Evolutionary conservation across 306 rosid species (phyloP), one percentile per base, ranked within the genome.

Genomic region (Cajanus cajan): DNA sequence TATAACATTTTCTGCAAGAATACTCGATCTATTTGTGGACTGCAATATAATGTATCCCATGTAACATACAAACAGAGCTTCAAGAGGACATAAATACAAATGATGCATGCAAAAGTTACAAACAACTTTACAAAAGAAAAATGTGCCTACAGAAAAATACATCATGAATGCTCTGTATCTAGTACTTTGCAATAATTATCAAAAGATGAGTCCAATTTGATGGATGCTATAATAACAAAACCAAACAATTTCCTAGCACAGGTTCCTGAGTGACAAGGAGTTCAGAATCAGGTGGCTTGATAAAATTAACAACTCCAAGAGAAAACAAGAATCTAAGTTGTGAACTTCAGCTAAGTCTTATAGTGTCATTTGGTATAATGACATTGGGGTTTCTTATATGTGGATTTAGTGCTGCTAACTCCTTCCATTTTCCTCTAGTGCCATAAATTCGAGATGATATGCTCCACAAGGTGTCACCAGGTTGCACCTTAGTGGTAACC

Each of bases 401-500:
- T 0, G 90, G 93, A 82, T 90, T 90, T 41, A 86, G 73, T 4
- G 89, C 83, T 15, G 92, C 86, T 73, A 82, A 65, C 25, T 88
- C 93, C 86, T 85, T 90, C 94, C 84, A 89, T 83, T 88, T 91
- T 11, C 85, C 77, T 82, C 91, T 87, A 4, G 74, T 48, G 22
- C 97, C 89, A 21, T 50, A 83, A 83, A 85, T 58, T 0, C 92
- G 89, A 25, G 97, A 84, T 11, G 97, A 90, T 70, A 94, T 85
- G 88, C 98, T 92, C 98, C 96, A 90, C 84, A 94, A 87, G 31
- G 86, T 86, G 22, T 94, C 97, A 37, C 96, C 97, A 5, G 93
- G 88, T 73, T 86, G 91, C 68, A 75, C 96, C 73, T 92, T 91
- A 37, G 90, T 72, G 34, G 90, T 83, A 69, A 85, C 85, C 0